Conservation (phyloP, 2,329 filamentous ascomycete genomes). For the Colletotrichum eleusines region DNA sequence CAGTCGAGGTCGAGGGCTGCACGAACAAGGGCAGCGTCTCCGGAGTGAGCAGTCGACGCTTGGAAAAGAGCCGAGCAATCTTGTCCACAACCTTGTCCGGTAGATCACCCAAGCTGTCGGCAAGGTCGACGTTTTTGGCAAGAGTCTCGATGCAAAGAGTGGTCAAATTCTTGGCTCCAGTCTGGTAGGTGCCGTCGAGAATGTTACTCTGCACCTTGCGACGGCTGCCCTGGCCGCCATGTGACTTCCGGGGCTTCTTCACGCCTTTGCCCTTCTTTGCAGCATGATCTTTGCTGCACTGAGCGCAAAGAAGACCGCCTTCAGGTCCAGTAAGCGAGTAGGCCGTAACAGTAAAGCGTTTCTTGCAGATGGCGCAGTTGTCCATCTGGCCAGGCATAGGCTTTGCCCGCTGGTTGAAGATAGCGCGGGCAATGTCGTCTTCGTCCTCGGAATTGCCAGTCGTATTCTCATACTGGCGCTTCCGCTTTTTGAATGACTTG, state of each 20-base stretch:
- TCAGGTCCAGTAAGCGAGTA: conserved; percentile 86
- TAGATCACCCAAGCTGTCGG: conserved; percentile 72
- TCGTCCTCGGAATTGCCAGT: conserved; percentile 56
- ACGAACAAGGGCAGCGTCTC: conserved; percentile 69
- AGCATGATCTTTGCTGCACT: conserved; percentile 76
- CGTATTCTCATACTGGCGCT: conserved; percentile 51
- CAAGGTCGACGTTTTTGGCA: conserved; percentile 71
- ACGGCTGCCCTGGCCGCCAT: conserved; percentile 69
- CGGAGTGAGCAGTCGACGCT: conserved; percentile 67
- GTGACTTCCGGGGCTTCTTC: conserved; percentile 51
- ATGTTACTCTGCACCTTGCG: conserved; percentile 86
- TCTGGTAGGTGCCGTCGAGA: conserved; percentile 77
- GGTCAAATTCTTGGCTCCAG: conserved; percentile 77
- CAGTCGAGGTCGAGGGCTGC: conserved; percentile 61
- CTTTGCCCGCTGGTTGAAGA: conserved; percentile 60
- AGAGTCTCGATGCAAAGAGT: conserved; percentile 73
- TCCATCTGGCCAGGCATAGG: conserved; percentile 87
- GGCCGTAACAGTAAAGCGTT: conserved; percentile 91
- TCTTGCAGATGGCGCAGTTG: conserved; percentile 87
- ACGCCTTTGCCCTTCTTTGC: conserved; percentile 58
- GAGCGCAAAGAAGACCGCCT: conserved; percentile 87
- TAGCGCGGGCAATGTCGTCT: conserved; percentile 62
- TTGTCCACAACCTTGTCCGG: conserved; percentile 68
- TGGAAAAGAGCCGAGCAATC: conserved; percentile 70
- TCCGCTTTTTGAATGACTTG: conserved; percentile 69